Base-by-base conservation (phyloP, 148 eudicot genomes). In the Camellia lanceoleosa region DNA sequence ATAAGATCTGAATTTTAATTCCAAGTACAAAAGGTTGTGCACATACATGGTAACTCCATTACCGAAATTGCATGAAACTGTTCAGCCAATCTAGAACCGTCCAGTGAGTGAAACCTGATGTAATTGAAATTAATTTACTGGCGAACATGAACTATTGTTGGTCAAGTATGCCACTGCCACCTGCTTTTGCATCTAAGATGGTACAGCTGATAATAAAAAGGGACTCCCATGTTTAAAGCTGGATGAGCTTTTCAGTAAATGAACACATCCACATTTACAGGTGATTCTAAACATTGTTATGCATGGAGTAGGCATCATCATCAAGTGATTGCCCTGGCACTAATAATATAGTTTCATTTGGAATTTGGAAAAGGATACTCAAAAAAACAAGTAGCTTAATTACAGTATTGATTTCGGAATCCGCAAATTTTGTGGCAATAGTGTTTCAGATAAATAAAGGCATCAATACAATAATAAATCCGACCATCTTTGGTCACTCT, bases 311-410 rank as follows among this genome's bases (percentile, higher is more conserved):
- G n/a, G 15, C 30, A 54, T 12, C 66, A 62, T 41, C 2, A 5
- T 30, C 14, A 42, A 77, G 61, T 65, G n/a, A 7, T 42, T 61
- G 23, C 8, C 64, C 56, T 54, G 20, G 54, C 47, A 58, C 68
- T 60, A 9, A 75, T 65, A 71, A 59, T 58, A 1, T 14, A 71
- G 59, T 19, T 75, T 59, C 78, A 82, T 85, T 84, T 47, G 55
- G 13, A n/a, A 62, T 30, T 30, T 30, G 38, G 38, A 30, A 30
- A 30, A 30, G 38, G 38, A 30, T 30, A 30, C 38, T 30, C 38
- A 30, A 30, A 30, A 30, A 30, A 30, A 30, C 38, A 30, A 30
- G 38, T 30, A 30, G 38, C 38, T 30, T 30, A 30, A 30, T 30
- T 30, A 30, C 38, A 30, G 38, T 30, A 30, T 30, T 30, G 38